Evolutionary conservation across 75 land plant species (phyloP).

Genomic region (Picea sitchensis): DNA sequence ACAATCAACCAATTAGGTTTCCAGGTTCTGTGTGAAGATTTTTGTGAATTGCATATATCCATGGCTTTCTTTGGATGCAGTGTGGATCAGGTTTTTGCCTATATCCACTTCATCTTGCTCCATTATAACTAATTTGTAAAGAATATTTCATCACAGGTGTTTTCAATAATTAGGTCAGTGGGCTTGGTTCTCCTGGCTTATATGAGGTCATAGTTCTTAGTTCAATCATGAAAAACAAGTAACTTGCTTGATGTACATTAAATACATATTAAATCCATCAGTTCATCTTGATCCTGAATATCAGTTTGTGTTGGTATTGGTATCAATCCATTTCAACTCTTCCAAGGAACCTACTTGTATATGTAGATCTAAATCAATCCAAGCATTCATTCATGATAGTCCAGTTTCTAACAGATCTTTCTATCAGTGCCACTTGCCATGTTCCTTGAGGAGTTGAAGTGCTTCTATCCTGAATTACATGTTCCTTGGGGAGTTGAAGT

Average conservation of each 20-base stretch:
- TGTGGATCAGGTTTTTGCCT: neutral
- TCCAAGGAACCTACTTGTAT: too few relatives aligned
- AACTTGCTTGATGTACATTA: neutral
- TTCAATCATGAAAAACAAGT: neutral
- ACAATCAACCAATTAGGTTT: neutral
- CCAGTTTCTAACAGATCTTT: too few relatives aligned
- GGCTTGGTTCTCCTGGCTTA: neutral
- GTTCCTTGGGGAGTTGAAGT: too few relatives aligned
- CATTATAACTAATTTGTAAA: neutral
- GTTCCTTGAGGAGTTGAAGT: too few relatives aligned
- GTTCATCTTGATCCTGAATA: neutral
- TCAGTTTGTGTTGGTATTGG: too few relatives aligned
- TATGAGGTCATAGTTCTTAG: neutral
- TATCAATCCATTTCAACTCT: too few relatives aligned
- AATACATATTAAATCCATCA: neutral
- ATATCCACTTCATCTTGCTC: neutral
- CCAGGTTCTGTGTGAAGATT: neutral
- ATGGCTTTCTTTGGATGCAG: neutral
- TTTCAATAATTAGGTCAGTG: constrained; percentile 5
- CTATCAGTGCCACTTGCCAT: too few relatives aligned
- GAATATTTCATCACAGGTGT: neutral
- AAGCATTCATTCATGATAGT: too few relatives aligned
- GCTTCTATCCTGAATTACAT: too few relatives aligned
- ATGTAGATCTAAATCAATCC: too few relatives aligned
- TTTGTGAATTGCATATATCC: neutral